Conservation (phyloP, 164 flowering plant genomes). For the Berberis vulgaris region DNA sequence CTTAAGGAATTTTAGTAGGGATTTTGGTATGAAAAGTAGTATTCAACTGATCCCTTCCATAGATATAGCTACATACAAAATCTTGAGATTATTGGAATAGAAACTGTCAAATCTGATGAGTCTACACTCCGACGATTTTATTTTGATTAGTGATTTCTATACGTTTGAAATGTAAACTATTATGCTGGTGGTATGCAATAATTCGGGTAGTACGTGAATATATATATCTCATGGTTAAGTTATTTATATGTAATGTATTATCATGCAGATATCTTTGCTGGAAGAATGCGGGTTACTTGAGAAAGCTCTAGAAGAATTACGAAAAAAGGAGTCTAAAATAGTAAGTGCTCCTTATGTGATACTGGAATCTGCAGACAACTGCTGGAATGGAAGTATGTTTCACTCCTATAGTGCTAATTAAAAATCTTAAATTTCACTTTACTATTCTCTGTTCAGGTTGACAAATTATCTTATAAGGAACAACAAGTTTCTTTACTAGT, state of each 20-base stretch:
- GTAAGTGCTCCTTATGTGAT: slow-evolving; percentile 36
- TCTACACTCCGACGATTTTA: too few relatives aligned
- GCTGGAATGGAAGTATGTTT: background rate
- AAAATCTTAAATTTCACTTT: background rate
- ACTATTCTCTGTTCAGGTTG: slow-evolving; percentile 40
- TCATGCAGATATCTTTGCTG: slow-evolving; percentile 61
- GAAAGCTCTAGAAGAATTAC: slow-evolving; percentile 80
- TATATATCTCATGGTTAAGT: background rate
- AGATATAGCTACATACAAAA: too few relatives aligned
- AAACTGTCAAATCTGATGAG: too few relatives aligned
- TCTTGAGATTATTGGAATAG: too few relatives aligned
- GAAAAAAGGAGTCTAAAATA: slow-evolving; percentile 64
- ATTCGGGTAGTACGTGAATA: background rate
- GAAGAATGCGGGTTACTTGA: slow-evolving; percentile 78
- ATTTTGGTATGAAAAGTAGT: too few relatives aligned
- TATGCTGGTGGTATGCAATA: too few relatives aligned
- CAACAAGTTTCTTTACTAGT: slow-evolving; percentile 76
- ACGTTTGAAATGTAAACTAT: too few relatives aligned
- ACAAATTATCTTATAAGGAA: slow-evolving; percentile 73
- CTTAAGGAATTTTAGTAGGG: too few relatives aligned
- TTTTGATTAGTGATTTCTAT: too few relatives aligned
- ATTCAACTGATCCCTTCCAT: too few relatives aligned
- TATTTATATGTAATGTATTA: background rate
- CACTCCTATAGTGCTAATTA: background rate
- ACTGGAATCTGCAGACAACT: background rate